Percentiles rank a stretch among this genome's conserved stretches.
phyloP scores from a whole-genome alignment of 257 asterid genomes.

The Solanum sitiens region DNA sequence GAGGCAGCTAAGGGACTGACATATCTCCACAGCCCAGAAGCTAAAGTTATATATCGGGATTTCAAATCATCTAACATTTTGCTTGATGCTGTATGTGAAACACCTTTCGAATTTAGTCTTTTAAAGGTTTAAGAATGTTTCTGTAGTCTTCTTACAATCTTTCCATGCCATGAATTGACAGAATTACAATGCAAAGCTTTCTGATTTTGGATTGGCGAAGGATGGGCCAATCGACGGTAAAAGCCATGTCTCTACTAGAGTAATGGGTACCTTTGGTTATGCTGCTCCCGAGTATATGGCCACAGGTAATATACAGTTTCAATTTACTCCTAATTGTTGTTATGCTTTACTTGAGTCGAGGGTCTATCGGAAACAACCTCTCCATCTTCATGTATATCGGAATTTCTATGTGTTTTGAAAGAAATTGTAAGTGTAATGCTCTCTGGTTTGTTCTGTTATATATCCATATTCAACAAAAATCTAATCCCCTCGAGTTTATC shows the following conservation, averaged over 20 bases:
- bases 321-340: not conserved
- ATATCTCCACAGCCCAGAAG: conserved; percentile 35
- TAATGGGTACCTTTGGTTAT: conserved; percentile 41
- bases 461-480: not conserved
- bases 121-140: not conserved
- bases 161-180: not conserved
- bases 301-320: conserved; percentile 16
- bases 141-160: not conserved
- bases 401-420: not conserved
- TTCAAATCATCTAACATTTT: conserved; percentile 33
- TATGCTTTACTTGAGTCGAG: not conserved
- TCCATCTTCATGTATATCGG: not conserved
- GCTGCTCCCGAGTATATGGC: conserved; percentile 41
- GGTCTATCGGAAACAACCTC: not conserved
- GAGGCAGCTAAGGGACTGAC: conserved; percentile 37
- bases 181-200: conserved; percentile 36
- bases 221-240: conserved; percentile 36
- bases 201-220: conserved; percentile 38
- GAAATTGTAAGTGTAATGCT: not conserved
- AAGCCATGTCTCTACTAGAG: conserved; percentile 35
- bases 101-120: not conserved
- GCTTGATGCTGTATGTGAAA: conserved; percentile 29
- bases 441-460: not conserved
- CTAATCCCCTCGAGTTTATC: not conserved
- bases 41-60: conserved; percentile 37